These are phyloP conservation scores for Alternaria sp. DNA, from an alignment of 2,329 filamentous ascomycete genomes.

Conservation along the genomic window DNA sequence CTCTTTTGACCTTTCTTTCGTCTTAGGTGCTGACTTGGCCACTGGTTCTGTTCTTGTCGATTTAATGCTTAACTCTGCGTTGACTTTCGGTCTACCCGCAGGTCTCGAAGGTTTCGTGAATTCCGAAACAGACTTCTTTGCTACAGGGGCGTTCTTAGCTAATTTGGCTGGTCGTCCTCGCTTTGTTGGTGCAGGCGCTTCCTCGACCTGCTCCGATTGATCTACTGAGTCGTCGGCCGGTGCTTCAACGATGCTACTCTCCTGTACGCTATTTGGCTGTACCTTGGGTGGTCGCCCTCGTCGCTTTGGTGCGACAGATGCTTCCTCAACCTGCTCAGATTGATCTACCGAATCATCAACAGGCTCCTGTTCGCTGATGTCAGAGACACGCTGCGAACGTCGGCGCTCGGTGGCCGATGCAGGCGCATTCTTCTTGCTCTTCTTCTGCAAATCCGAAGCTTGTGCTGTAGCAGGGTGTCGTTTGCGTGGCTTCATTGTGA, in stretches of 20 bases:
- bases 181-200: conserved; percentile 34
- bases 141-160: conserved; percentile 18
- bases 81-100: conserved; percentile 34
- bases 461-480: conserved; percentile 24
- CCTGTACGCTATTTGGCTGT: conserved; percentile 25
- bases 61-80: conserved; percentile 30
- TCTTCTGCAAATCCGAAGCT: conserved; percentile 25
- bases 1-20: conserved; percentile 16
- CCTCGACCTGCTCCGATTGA: conserved; percentile 37
- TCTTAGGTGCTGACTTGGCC: conserved; percentile 20
- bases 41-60: conserved; percentile 26
- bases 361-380: conserved; percentile 43
- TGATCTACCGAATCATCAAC: conserved; percentile 27
- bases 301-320: conserved; percentile 31
- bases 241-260: conserved; percentile 23
- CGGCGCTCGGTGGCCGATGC: conserved; percentile 28
- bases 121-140: conserved; percentile 25
- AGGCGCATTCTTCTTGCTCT: conserved; percentile 32
- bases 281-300: conserved; percentile 40
- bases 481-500: conserved; percentile 30
- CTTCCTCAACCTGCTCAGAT: conserved; percentile 37
- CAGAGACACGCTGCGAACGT: conserved; percentile 42
- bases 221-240: conserved; percentile 28
- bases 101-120: conserved; percentile 44
- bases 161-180: conserved; percentile 39